phyloP scores from a whole-genome alignment of 345 rosid species.

The Acer campestre region DNA sequence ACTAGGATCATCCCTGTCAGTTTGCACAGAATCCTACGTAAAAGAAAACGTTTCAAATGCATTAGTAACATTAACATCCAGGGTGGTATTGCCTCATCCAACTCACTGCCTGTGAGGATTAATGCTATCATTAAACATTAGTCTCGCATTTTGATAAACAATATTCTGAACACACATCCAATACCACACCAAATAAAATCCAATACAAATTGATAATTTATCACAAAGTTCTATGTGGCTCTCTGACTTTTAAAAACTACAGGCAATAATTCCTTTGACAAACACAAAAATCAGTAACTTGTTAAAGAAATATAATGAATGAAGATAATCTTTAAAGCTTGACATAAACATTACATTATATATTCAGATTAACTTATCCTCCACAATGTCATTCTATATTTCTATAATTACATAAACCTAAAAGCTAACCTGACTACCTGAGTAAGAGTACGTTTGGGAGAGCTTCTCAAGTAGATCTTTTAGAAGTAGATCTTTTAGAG shows the following conservation, averaged over 20 bases:
- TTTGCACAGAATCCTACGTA: conserved; percentile 75
- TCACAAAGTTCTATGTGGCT: background rate
- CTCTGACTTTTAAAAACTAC: background rate
- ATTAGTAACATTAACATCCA: background rate
- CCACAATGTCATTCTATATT: background rate
- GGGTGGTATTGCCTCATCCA: background rate
- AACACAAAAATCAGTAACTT: background rate
- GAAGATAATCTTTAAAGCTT: background rate
- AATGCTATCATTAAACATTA: background rate
- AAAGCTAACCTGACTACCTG: background rate
- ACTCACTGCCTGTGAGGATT: background rate
- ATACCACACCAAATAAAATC: background rate
- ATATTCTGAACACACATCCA: background rate
- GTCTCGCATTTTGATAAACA: background rate
- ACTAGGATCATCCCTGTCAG: conserved; percentile 95
- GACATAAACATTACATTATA: background rate
- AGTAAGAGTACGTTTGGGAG: too few relatives aligned
- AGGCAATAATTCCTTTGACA: background rate
- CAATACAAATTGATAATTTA: background rate
- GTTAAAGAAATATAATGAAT: background rate
- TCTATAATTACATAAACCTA: background rate
- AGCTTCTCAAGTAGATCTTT: too few relatives aligned
- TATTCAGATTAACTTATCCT: background rate
- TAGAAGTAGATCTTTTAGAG: too few relatives aligned
- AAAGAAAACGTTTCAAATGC: background rate